Evolutionary conservation across 371 early-diverging fungal genomes (phyloP).

Genomic region (Rhizopus delemar): DNA sequence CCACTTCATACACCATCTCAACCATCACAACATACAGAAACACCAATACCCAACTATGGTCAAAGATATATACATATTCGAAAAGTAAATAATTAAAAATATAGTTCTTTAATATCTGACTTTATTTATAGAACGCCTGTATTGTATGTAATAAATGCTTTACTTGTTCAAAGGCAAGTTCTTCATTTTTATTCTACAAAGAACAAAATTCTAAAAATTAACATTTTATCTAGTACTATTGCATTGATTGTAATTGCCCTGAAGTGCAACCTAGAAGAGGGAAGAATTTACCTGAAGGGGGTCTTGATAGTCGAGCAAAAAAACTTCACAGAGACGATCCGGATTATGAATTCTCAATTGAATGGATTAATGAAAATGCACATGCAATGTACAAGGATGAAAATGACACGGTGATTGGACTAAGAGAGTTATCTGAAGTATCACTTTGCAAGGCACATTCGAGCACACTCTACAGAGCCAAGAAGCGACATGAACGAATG

Average conservation of each 20-base stretch:
- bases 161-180: slow-evolving; percentile 50
- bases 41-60: slow-evolving; percentile 14
- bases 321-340: slow-evolving; percentile 45
- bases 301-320: slow-evolving; percentile 52
- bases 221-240: slow-evolving; percentile 38
- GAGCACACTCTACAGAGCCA: slow-evolving; percentile 52
- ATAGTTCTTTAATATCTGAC: not conserved
- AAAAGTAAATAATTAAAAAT: slow-evolving; percentile 23
- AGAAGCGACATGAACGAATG: slow-evolving; percentile 45
- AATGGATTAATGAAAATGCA: slow-evolving; percentile 50
- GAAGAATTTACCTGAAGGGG: slow-evolving; percentile 49
- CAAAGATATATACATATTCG: slow-evolving; percentile 31
- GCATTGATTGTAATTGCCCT: slow-evolving; percentile 42
- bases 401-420: slow-evolving; percentile 32
- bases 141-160: slow-evolving; percentile 54
- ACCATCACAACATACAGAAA: slow-evolving; percentile 16
- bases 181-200: not conserved
- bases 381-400: slow-evolving; percentile 41
- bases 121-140: slow-evolving; percentile 48
- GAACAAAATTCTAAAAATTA: not conserved
- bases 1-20: slow-evolving; percentile 20
- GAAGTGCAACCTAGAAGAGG: slow-evolving; percentile 55
- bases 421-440: slow-evolving; percentile 41
- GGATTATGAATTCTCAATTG: slow-evolving; percentile 50
- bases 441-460: slow-evolving; percentile 58